phyloP scores from a whole-genome alignment of 75 land plant genomes.

The Pseudotsuga menziesii region DNA sequence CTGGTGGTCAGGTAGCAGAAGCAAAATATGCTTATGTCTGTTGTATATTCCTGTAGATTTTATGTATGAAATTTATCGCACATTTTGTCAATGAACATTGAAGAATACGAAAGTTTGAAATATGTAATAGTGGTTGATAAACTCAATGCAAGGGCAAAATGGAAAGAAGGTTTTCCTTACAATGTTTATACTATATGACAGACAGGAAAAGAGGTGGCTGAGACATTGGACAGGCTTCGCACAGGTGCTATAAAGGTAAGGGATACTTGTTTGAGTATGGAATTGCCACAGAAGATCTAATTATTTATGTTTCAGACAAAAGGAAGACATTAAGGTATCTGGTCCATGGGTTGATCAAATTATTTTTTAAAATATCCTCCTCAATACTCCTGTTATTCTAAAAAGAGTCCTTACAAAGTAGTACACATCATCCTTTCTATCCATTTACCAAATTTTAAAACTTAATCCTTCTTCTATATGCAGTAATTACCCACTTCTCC shows the following conservation, averaged over 20 bases:
- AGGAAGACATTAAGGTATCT: neutral
- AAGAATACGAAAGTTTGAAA: neutral
- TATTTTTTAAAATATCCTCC: neutral
- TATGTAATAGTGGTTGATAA: neutral
- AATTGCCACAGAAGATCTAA: neutral
- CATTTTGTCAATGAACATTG: neutral
- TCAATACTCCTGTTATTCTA: neutral
- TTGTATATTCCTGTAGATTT: neutral
- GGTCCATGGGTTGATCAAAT: neutral
- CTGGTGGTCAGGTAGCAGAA: slow-evolving; percentile 68
- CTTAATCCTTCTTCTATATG: neutral
- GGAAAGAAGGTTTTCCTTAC: neutral
- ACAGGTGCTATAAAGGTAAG: slow-evolving; percentile 51
- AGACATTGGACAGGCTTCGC: slow-evolving; percentile 34
- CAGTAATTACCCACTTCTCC: neutral
- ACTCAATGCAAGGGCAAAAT: neutral
- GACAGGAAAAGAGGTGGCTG: slow-evolving; percentile 45
- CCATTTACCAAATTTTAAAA: neutral
- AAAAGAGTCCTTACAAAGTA: too few relatives aligned
- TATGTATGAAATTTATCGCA: neutral
- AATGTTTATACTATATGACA: slow-evolving; percentile 13
- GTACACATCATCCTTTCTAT: neutral
- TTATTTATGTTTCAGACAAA: neutral
- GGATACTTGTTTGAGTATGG: neutral
- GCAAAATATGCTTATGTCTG: neutral